phyloP scores from a whole-genome alignment of 2,329 filamentous ascomycete species.

The Claviceps pazoutovae region DNA sequence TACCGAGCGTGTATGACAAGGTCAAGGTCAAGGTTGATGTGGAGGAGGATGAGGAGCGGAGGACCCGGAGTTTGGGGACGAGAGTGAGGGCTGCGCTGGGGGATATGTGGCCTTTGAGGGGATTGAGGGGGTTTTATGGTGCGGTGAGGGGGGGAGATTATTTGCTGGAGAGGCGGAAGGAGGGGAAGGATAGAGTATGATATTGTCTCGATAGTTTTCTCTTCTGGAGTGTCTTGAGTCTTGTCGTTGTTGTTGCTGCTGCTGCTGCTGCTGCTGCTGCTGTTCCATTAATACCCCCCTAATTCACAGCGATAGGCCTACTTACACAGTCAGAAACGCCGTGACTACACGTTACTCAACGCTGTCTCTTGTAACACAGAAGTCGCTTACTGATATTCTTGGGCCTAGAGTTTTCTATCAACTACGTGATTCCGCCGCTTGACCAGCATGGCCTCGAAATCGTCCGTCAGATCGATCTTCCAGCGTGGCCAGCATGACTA shows the following conservation, averaged over 20 bases:
- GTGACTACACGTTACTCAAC: no score
- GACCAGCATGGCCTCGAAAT: no score
- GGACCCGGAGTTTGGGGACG: constrained; percentile 19
- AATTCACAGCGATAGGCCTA: no score
- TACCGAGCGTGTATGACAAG: constrained; percentile 56
- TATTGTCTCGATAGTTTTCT: constrained; percentile 1
- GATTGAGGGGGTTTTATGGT: constrained; percentile 32
- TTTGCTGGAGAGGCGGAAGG: constrained; percentile 15
- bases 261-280: no score
- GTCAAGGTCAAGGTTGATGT: constrained; percentile 48
- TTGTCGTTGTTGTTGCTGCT: not conserved
- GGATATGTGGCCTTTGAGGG: constrained; percentile 27
- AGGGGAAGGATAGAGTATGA: constrained; percentile 14
- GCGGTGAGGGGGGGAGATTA: constrained; percentile 32
- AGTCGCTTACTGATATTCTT: no score
- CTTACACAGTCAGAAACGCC: no score
- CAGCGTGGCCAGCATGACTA: no score
- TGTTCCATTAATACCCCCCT: no score
- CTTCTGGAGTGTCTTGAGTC: not conserved
- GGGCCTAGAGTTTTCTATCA: no score
- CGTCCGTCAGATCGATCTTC: no score
- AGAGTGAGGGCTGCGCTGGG: constrained; percentile 13
- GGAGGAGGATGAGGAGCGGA: constrained; percentile 18
- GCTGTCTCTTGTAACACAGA: no score
- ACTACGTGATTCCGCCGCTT: no score